phyloP scores from a whole-genome alignment of 73 alveolate genomes.

The Tetrahymena malaccensis region DNA sequence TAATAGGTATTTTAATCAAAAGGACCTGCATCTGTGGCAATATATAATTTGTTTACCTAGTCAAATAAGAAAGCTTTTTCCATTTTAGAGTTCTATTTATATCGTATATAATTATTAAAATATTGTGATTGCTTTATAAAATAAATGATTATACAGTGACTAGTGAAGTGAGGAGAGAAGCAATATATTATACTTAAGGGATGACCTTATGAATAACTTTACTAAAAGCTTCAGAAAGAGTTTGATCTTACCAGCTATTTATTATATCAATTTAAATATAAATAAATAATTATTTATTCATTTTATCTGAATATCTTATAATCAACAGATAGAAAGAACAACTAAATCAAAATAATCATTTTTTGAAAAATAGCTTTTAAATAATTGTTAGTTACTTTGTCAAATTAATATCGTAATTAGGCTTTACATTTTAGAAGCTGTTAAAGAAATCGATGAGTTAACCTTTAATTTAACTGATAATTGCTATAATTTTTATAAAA shows the following conservation, averaged over 20 bases:
- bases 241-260: conserved; percentile 68
- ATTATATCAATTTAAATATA: neutral
- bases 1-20: conserved; percentile 77
- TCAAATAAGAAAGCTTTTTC: conserved; percentile 95
- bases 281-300: conserved; percentile 49
- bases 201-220: conserved; percentile 81
- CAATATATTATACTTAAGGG: conserved; percentile 62
- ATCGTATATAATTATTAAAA: conserved; percentile 62
- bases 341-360: too few relatives aligned
- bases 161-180: conserved; percentile 56
- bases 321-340: too few relatives aligned
- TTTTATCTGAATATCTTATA: neutral
- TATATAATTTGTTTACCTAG: conserved; percentile 81
- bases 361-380: too few relatives aligned
- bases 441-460: conserved; percentile 45
- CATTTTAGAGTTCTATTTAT: conserved; percentile 66
- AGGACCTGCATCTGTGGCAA: conserved; percentile 88
- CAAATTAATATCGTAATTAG: conserved; percentile 37
- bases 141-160: neutral
- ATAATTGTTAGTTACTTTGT: conserved; percentile 1
- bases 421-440: conserved; percentile 22
- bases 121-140: neutral
- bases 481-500: neutral
- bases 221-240: conserved; percentile 87
- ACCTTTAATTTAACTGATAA: conserved; percentile 33